phyloP scores from a whole-genome alignment of 2,329 filamentous ascomycete genomes.

The Coniochaeta sp. region DNA sequence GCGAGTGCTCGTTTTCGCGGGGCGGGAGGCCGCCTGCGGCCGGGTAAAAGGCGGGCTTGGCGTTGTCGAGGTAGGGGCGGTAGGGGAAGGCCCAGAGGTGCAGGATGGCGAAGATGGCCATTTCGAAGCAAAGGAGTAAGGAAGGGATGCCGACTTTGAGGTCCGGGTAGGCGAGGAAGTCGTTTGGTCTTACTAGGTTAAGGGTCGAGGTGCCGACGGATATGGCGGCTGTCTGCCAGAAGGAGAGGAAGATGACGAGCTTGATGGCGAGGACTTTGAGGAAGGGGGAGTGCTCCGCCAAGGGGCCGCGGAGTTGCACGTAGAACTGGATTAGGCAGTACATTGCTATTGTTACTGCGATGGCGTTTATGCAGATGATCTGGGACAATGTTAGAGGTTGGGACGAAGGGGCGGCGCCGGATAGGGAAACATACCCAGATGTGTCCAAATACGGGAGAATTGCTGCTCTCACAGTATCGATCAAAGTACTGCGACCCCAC shows the following conservation, averaged over 20 bases:
- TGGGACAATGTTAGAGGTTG: slow-evolving; percentile 20
- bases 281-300: slow-evolving; percentile 1
- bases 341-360: slow-evolving; percentile 77
- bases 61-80: slow-evolving; percentile 53
- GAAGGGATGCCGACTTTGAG: slow-evolving; percentile 76
- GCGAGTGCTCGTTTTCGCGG: slow-evolving; percentile 34
- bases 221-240: slow-evolving; percentile 65
- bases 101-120: slow-evolving; percentile 71
- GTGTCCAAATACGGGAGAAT: slow-evolving; percentile 73
- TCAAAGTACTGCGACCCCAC: slow-evolving; percentile 64
- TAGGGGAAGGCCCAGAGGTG: slow-evolving; percentile 81
- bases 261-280: slow-evolving; percentile 73
- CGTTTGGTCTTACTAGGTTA: slow-evolving; percentile 53
- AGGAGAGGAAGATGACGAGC: slow-evolving; percentile 83
- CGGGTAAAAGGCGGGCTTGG: slow-evolving; percentile 40
- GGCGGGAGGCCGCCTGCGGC: slow-evolving; percentile 29
- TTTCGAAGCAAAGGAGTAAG: slow-evolving; percentile 73
- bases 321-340: slow-evolving; percentile 87
- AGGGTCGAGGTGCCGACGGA: slow-evolving; percentile 49
- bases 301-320: slow-evolving; percentile 53
- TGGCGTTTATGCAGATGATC: slow-evolving; percentile 61
- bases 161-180: slow-evolving; percentile 62
- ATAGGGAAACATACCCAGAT: slow-evolving; percentile 57
- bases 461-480: slow-evolving; percentile 71
- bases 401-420: neutral